These are phyloP conservation scores for Artemisia argyi DNA, from an alignment of 129 eudicot species.

Conservation along the genomic window DNA sequence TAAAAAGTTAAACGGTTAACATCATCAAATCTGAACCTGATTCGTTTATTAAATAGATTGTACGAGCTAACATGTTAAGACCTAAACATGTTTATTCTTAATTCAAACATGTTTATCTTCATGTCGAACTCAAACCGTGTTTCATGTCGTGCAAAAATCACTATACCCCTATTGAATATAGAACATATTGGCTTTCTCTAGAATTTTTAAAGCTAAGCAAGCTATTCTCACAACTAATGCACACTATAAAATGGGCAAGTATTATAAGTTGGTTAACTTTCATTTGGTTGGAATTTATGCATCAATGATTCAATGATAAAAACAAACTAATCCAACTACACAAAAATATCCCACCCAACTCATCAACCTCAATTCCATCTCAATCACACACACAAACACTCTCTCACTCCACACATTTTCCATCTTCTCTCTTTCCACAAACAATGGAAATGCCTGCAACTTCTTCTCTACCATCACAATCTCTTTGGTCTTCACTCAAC, in stretches of 20 bases:
- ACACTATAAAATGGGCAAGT: not conserved
- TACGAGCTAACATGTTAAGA: no score
- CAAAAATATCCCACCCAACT: slow-evolving; percentile 8
- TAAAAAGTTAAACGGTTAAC: no score
- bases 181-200: not conserved
- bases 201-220: no score
- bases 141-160: no score
- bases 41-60: no score
- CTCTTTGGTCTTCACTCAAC: slow-evolving; percentile 75
- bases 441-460: slow-evolving; percentile 67
- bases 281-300: not conserved
- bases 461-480: slow-evolving; percentile 38
- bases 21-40: no score
- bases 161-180: not conserved
- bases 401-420: not conserved
- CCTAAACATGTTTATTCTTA: no score
- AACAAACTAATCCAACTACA: not conserved
- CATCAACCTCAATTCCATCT: not conserved
- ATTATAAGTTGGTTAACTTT: not conserved
- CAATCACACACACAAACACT: slow-evolving; percentile 1
- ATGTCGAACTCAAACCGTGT: no score
- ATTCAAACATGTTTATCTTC: no score
- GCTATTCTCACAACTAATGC: no score
- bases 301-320: no score
- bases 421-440: slow-evolving; percentile 9